Evolutionary conservation across 2,329 filamentous ascomycete genomes (phyloP), one percentile per base, ranked within the genome.

Genomic region (Aspergillus neoniger): DNA sequence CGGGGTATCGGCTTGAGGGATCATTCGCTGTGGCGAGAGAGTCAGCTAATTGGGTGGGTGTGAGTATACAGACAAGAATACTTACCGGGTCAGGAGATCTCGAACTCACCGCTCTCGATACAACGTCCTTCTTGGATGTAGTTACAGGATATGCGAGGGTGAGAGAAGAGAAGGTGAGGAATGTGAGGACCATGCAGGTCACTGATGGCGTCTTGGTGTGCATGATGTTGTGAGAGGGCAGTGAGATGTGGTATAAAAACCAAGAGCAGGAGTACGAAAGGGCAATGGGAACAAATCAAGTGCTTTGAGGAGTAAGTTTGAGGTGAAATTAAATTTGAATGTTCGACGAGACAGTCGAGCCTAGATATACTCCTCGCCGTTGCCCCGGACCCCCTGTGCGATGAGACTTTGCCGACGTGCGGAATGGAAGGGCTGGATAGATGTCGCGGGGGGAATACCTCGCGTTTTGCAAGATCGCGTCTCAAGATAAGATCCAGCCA

Each of bases 1-100:
- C 4, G 32, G 32, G 5, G 32, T 6, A 36, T 14, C 32, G 32
- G 32, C 32, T 12, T 36, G 32, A 15, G 70, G 68, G 38, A 71
- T 67, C 7, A 70, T 51, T 58, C 70, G 63, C 69, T 72, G 36
- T 38, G 15, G 6, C 32, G 25, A 15, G n/a, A 5, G 5, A 1
- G 62, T 60, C 47, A 58, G 62, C 36, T 36, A 19, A 32, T 17
- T n/a, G 25, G 44, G 38, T 21, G 14, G 4, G 8, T 14, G 23
- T 47, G 12, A 23, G 17, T 36, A 6, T 12, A 36, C 32, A 6
- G 12, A 5, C 5, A 25, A 4, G 25, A 10, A 8, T 28, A 55
- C 57, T 30, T 55, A 62, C 57, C 41, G 60, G 57, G 21, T 44
- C 51, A 44, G 62, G 49, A 52, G 44, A 51, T 41, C 62, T 57